Conservation (phyloP, 2,329 filamentous ascomycete species). For the Sarocladiaceae sp. region DNA sequence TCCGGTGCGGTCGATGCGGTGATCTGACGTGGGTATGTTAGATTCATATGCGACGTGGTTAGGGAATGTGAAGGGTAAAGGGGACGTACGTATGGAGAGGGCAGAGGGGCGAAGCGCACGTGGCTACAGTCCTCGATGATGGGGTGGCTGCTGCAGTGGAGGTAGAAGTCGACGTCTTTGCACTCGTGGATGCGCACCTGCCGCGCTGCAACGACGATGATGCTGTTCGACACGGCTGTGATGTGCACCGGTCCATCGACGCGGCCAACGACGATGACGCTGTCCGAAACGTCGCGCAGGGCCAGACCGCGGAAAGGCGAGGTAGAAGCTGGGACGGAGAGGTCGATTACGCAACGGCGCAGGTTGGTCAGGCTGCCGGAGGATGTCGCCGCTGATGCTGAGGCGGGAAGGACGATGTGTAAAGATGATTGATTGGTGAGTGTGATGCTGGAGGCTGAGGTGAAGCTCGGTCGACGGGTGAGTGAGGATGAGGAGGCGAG, state of each 20-base stretch:
- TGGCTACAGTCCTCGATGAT: slow-evolving; percentile 87
- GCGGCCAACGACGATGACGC: slow-evolving; percentile 72
- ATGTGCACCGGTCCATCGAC: slow-evolving; percentile 81
- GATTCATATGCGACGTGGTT: neutral
- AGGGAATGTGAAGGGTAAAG: neutral
- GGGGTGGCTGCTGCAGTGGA: slow-evolving; percentile 76
- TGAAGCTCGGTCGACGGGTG: slow-evolving; percentile 60
- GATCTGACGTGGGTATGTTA: slow-evolving; percentile 14
- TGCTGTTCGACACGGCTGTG: slow-evolving; percentile 66
- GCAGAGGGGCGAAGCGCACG: slow-evolving; percentile 76
- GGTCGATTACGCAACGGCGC: slow-evolving; percentile 70
- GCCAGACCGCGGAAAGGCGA: slow-evolving; percentile 64
- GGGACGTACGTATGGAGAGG: slow-evolving; percentile 61
- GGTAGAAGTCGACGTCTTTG: slow-evolving; percentile 74
- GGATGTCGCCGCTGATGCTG: slow-evolving; percentile 65
- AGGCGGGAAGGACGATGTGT: slow-evolving; percentile 72
- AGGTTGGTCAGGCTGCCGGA: slow-evolving; percentile 71
- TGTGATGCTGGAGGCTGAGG: slow-evolving; percentile 54
- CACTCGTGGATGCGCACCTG: slow-evolving; percentile 94
- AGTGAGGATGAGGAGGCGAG: slow-evolving; percentile 31
- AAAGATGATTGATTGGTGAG: slow-evolving; percentile 64
- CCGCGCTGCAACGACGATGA: slow-evolving; percentile 75
- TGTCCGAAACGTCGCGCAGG: slow-evolving; percentile 65
- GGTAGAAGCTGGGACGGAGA: slow-evolving; percentile 58
- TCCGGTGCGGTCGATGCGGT: slow-evolving; percentile 24